Evolutionary conservation across 2,329 filamentous ascomycete genomes (phyloP).

Genomic region (Hypoxylon sp.): DNA sequence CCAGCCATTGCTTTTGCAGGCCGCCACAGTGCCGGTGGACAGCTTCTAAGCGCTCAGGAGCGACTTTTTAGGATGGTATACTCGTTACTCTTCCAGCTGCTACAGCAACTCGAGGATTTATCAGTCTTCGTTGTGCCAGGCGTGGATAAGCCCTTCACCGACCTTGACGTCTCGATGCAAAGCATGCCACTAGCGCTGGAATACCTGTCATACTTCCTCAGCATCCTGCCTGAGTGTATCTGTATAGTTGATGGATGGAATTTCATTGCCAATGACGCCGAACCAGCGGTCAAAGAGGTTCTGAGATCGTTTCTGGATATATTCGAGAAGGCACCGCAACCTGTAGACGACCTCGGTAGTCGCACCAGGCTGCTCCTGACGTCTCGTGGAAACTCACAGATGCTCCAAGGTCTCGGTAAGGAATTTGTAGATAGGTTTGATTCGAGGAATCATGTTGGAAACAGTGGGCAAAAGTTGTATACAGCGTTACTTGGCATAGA

Average conservation of each 20-base stretch:
- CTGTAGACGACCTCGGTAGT: background rate
- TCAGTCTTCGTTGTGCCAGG: background rate
- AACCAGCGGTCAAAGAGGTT: background rate
- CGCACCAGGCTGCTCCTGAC: background rate
- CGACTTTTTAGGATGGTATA: conserved; percentile 1
- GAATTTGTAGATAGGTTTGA: background rate
- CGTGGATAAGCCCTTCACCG: background rate
- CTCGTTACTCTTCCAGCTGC: background rate
- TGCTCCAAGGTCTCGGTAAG: background rate
- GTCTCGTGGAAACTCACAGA: background rate
- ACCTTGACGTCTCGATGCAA: background rate
- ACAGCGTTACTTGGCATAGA: background rate
- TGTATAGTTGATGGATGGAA: conserved; percentile 6
- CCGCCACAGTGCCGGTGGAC: background rate
- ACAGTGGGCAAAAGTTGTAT: background rate
- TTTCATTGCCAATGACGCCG: background rate
- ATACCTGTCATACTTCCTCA: background rate
- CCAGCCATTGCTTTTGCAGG: background rate
- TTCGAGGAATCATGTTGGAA: background rate
- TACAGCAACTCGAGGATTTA: conserved; percentile 1
- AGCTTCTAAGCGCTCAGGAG: background rate
- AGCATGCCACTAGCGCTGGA: background rate
- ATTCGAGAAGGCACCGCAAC: background rate
- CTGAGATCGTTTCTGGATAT: background rate
- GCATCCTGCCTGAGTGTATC: background rate